Conservation (phyloP, 2,329 filamentous ascomycete genomes). For the Lachnellula subtilissima region DNA sequence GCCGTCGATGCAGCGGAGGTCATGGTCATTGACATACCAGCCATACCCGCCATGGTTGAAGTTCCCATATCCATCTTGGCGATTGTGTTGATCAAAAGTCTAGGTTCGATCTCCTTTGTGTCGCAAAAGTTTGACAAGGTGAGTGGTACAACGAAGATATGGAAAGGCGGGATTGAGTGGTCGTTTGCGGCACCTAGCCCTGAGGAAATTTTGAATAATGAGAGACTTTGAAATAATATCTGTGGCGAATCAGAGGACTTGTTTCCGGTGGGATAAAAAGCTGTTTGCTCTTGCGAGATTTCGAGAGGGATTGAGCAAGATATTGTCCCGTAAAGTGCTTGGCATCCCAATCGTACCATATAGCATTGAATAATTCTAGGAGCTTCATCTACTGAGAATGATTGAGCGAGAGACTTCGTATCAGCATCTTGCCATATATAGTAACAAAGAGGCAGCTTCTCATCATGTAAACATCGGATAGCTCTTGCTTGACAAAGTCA, state of each 20-base stretch:
- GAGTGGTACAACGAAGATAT: background rate
- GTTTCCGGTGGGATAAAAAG: background rate
- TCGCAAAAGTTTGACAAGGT: background rate
- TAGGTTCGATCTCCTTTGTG: background rate
- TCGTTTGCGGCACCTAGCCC: too few relatives aligned
- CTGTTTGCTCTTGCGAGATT: background rate
- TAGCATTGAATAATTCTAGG: background rate
- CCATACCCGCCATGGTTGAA: slow-evolving; percentile 4
- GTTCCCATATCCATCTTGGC: slow-evolving; percentile 21
- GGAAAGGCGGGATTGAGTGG: background rate
- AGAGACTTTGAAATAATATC: background rate
- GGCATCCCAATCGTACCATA: background rate
- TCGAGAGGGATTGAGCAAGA: slow-evolving; percentile 12
- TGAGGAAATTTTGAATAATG: too few relatives aligned
- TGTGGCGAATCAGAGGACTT: background rate
- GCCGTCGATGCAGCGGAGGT: slow-evolving; percentile 5
- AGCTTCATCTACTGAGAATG: too few relatives aligned
- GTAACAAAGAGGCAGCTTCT: too few relatives aligned
- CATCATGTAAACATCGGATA: too few relatives aligned
- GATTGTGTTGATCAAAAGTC: background rate
- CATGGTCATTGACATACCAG: slow-evolving; percentile 5
- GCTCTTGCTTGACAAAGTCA: too few relatives aligned
- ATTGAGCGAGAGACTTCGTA: too few relatives aligned
- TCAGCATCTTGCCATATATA: too few relatives aligned
- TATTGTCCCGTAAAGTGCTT: background rate